Percentiles rank a stretch among this genome's conserved stretches.
Evolutionary conservation across 2,329 filamentous ascomycete species (phyloP).

Genomic region (Dichotomopilus funicola): DNA sequence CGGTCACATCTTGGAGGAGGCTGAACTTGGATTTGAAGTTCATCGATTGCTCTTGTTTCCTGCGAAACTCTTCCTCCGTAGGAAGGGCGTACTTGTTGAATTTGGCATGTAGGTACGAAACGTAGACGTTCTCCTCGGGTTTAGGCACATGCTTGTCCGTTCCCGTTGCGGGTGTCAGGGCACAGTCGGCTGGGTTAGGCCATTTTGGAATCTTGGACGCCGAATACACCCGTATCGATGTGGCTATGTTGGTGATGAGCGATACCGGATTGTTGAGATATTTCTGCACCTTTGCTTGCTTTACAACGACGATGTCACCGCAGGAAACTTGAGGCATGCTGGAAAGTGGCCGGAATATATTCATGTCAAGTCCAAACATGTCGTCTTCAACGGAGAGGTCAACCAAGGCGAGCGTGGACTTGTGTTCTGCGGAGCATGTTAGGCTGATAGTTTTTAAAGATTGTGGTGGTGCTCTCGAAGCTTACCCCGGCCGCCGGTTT

Average conservation of each 20-base stretch:
- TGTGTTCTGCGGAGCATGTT: constrained; percentile 42
- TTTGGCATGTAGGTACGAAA: constrained; percentile 42
- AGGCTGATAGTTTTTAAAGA: constrained; percentile 6
- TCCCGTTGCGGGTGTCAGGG: constrained; percentile 22
- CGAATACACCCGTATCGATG: constrained; percentile 41
- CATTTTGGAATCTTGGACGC: constrained; percentile 35
- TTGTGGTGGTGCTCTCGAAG: constrained; percentile 17
- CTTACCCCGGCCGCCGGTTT: constrained; percentile 46
- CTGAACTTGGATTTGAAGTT: constrained; percentile 52
- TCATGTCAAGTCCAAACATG: constrained; percentile 39
- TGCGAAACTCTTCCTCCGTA: constrained; percentile 36
- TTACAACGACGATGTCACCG: constrained; percentile 61
- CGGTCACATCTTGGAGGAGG: constrained; percentile 56
- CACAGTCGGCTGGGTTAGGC: constrained; percentile 32
- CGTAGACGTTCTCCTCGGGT: constrained; percentile 36
- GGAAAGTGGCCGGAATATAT: constrained; percentile 51
- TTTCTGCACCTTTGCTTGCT: constrained; percentile 50
- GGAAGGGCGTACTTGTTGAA: constrained; percentile 41
- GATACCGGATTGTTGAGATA: constrained; percentile 30
- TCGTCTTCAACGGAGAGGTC: constrained; percentile 49
- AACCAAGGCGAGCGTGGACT: constrained; percentile 53
- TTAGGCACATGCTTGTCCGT: constrained; percentile 15
- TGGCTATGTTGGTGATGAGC: constrained; percentile 38
- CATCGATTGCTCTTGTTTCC: constrained; percentile 32
- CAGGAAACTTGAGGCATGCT: constrained; percentile 42